Evolutionary conservation across 2,329 filamentous ascomycete genomes (phyloP).

Genomic region (Geoglossum cookeanum): DNA sequence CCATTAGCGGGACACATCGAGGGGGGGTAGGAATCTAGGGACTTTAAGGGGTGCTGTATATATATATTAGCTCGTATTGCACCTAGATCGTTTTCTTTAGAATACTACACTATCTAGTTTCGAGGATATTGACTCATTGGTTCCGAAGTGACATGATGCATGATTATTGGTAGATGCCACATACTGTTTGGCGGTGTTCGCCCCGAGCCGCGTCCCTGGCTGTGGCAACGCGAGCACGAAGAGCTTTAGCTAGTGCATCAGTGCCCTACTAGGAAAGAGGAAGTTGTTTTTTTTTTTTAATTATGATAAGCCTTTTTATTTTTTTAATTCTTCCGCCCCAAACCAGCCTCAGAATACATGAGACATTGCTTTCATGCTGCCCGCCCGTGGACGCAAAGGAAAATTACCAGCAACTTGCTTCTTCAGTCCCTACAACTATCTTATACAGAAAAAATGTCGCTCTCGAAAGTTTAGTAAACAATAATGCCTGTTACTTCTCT

Average conservation of each 20-base stretch:
- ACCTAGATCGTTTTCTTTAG: neutral
- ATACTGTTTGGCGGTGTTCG: too few relatives aligned
- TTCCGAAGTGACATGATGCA: too few relatives aligned
- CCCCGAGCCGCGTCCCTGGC: too few relatives aligned
- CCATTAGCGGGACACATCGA: neutral
- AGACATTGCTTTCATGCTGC: neutral
- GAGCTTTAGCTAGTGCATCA: neutral
- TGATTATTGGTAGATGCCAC: too few relatives aligned
- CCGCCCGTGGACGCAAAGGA: neutral
- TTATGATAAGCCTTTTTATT: too few relatives aligned
- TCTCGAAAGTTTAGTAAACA: neutral
- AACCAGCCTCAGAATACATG: neutral
- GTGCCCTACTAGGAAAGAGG: too few relatives aligned
- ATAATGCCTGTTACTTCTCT: neutral
- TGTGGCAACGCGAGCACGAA: too few relatives aligned
- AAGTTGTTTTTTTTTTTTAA: too few relatives aligned
- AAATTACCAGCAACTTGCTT: neutral
- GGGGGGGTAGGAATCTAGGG: neutral
- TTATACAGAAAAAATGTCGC: neutral
- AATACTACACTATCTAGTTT: too few relatives aligned
- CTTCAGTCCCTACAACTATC: neutral
- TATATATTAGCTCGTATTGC: neutral
- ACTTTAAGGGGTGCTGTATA: neutral
- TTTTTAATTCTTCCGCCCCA: too few relatives aligned
- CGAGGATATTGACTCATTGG: neutral